These are phyloP conservation scores for Tillandsia leiboldiana DNA, from an alignment of 176 grass and related monocot genomes.

Conservation along the genomic window DNA sequence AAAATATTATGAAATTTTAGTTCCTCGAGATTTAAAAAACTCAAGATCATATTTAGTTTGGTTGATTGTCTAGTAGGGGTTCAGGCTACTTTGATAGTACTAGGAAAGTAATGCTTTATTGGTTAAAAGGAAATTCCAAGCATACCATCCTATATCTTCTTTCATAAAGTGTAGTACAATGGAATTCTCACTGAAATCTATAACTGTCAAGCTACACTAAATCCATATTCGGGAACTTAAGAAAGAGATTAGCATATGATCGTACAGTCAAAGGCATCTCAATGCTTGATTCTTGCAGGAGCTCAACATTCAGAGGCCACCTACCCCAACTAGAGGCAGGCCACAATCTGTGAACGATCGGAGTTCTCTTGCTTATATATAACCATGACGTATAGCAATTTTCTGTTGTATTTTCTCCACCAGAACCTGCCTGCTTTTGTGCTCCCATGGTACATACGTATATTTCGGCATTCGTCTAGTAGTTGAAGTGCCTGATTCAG, in stretches of 20 bases:
- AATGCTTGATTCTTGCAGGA: conserved; percentile 39
- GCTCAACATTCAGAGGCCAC: conserved; percentile 92
- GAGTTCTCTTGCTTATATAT: conserved; percentile 98
- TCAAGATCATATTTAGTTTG: no score
- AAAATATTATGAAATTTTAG: no score
- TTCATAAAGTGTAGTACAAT: neutral
- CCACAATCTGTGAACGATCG: conserved; percentile 82
- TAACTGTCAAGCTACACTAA: neutral
- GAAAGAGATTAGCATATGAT: neutral
- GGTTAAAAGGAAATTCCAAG: no score
- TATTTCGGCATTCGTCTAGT: neutral
- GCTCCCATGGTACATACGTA: neutral
- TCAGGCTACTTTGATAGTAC: no score
- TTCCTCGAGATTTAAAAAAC: no score
- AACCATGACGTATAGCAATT: neutral
- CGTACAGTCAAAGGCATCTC: neutral
- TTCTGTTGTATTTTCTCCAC: neutral
- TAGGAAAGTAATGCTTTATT: no score
- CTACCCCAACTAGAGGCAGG: conserved; percentile 91
- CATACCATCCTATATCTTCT: neutral
- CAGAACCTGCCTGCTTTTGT: neutral
- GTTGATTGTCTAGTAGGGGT: no score
- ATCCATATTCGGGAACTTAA: neutral
- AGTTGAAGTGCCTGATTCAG: neutral
- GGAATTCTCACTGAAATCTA: no score